A percentile compares a stretch with the other conserved stretches of the same genome.
These are phyloP conservation scores for Thalassiosira mediterranea DNA, from an alignment of 352 stramenopile species.

Conservation along the genomic window DNA sequence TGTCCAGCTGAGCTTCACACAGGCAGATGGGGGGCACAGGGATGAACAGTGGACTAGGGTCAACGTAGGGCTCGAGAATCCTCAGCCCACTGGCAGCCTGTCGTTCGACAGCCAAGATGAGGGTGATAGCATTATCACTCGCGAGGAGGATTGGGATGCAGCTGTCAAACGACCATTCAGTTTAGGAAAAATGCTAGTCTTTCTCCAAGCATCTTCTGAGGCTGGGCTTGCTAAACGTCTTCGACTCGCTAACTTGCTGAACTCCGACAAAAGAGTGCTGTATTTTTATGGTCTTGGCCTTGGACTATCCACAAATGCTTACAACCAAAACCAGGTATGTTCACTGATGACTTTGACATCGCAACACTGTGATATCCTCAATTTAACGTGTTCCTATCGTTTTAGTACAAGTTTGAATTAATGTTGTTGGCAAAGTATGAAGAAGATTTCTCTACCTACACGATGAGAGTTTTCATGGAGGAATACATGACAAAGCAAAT, in stretches of 20 bases:
- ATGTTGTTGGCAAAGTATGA: constrained; percentile 70
- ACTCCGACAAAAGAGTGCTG: constrained; percentile 67
- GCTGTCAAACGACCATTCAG: constrained; percentile 73
- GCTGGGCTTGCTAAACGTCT: constrained; percentile 71
- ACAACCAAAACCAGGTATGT: constrained; percentile 56
- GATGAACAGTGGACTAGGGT: constrained; percentile 52
- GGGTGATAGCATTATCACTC: background rate
- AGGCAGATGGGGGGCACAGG: constrained; percentile 41
- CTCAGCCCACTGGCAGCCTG: background rate
- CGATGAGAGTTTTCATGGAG: constrained; percentile 71
- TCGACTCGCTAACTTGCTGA: constrained; percentile 62
- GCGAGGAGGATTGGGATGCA: constrained; percentile 62
- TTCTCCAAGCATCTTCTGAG: constrained; percentile 45
- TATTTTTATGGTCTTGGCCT: constrained; percentile 79
- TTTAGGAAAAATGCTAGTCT: constrained; percentile 63
- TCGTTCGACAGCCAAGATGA: constrained; percentile 4
- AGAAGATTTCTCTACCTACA: constrained; percentile 73
- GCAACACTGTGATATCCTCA: no score
- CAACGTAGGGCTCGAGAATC: constrained; percentile 43
- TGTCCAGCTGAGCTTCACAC: constrained; percentile 57
- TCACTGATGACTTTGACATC: no score
- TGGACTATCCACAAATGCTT: constrained; percentile 65
- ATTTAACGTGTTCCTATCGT: no score
- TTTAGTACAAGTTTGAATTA: constrained; percentile 77
- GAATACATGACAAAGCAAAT: constrained; percentile 55